Percentiles rank a stretch among this genome's conserved stretches.
These are phyloP conservation scores for Grosmannia clavigera DNA, from an alignment of 2,329 filamentous ascomycete genomes.

Conservation along the genomic window DNA sequence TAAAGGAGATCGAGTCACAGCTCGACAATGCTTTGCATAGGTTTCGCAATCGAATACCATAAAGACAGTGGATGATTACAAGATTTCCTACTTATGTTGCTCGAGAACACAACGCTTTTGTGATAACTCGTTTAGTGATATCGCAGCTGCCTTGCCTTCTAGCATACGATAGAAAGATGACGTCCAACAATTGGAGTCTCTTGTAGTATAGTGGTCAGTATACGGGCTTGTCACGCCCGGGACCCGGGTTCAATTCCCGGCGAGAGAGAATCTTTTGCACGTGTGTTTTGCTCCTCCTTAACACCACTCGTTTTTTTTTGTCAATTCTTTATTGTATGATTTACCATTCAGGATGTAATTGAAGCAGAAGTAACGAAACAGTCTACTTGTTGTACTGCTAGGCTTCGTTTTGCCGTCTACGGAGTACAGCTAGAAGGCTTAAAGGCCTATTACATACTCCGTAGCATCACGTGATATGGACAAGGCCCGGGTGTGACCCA, in stretches of 20 bases:
- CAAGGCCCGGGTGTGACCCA: not conserved
- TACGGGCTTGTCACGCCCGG: slow-evolving; percentile 10
- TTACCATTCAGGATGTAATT: not conserved
- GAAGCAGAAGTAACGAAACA: no score
- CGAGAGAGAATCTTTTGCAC: not conserved
- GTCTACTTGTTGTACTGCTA: no score
- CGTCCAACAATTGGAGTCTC: slow-evolving; percentile 2
- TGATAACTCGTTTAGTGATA: not conserved
- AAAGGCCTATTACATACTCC: no score
- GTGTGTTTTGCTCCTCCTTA: not conserved
- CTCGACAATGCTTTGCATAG: not conserved
- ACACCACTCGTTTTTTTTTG: not conserved
- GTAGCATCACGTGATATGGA: not conserved
- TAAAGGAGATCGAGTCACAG: not conserved
- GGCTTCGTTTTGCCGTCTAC: no score
- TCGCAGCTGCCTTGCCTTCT: not conserved
- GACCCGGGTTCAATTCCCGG: slow-evolving; percentile 6
- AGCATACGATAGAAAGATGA: not conserved
- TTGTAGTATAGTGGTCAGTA: slow-evolving; percentile 13
- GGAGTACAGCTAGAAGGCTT: no score
- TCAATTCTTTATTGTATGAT: not conserved
- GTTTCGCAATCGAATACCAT: not conserved
- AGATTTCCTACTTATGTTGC: not conserved
- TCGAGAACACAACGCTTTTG: not conserved
- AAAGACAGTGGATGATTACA: not conserved